Percentiles rank a stretch among this genome's conserved stretches.
Evolutionary conservation across 108 stramenopile species (phyloP).

Genomic region (Chaetoceros tenuissimus): DNA sequence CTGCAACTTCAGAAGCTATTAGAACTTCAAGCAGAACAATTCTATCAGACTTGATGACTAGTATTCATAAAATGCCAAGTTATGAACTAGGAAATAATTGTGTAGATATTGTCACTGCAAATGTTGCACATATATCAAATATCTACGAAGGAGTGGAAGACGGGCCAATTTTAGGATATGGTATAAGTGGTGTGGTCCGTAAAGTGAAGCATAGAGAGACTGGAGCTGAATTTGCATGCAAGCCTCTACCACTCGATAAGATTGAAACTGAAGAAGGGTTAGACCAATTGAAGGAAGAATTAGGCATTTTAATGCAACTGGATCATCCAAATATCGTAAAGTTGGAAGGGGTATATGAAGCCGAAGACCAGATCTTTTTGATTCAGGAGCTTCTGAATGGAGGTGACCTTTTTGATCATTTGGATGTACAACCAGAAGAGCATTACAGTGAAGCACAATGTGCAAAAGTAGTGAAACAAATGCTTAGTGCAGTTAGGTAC

Average conservation of each 20-base stretch:
- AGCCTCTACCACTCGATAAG: slow-evolving; percentile 63
- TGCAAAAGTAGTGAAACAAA: slow-evolving; percentile 71
- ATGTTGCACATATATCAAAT: slow-evolving; percentile 41
- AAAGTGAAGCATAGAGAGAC: slow-evolving; percentile 61
- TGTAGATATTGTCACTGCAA: not conserved
- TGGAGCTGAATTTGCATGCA: slow-evolving; percentile 72
- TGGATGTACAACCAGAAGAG: slow-evolving; percentile 73
- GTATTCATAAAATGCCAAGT: not conserved
- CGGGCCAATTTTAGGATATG: slow-evolving; percentile 64
- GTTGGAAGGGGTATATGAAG: slow-evolving; percentile 76
- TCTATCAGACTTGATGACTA: not conserved
- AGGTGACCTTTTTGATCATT: slow-evolving; percentile 78
- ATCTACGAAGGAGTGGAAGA: slow-evolving; percentile 82
- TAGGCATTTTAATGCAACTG: slow-evolving; percentile 82
- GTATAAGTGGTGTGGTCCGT: slow-evolving; percentile 75
- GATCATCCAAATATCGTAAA: slow-evolving; percentile 87
- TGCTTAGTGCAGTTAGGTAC: slow-evolving; percentile 82
- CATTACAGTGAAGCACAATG: slow-evolving; percentile 77
- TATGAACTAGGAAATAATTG: not conserved
- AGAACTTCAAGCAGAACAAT: too few species aligned
- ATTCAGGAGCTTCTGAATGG: slow-evolving; percentile 67
- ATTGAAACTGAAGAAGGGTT: slow-evolving; percentile 50
- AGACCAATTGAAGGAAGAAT: slow-evolving; percentile 64
- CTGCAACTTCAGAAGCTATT: too few species aligned
- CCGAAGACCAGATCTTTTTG: slow-evolving; percentile 59